These are phyloP conservation scores for Ophiostoma quercus DNA, from an alignment of 2,329 filamentous ascomycete species.

Conservation along the genomic window DNA sequence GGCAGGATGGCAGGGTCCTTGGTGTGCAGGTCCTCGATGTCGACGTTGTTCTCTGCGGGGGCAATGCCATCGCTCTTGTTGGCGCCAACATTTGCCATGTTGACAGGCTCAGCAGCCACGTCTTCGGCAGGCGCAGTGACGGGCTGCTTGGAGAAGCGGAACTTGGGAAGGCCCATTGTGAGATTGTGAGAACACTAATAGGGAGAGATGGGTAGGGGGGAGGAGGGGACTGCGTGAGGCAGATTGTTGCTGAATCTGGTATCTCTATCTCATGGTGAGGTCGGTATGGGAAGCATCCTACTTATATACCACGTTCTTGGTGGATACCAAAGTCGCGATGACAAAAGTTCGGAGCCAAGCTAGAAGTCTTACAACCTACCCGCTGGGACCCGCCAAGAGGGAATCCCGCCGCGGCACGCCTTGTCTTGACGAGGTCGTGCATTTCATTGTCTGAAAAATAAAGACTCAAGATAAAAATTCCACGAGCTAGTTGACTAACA, in stretches of 20 bases:
- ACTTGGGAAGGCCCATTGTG: constrained; percentile 20
- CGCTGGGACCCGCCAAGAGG: constrained; percentile 1
- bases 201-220: not conserved
- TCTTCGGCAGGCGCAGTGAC: constrained; percentile 14
- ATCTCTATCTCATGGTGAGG: not conserved
- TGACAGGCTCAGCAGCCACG: not conserved
- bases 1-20: constrained; percentile 18
- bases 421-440: not conserved
- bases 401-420: constrained; percentile 9
- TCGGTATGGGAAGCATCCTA: not conserved
- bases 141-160: constrained; percentile 16
- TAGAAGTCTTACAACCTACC: not conserved
- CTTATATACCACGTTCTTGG: constrained; percentile 5
- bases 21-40: constrained; percentile 16
- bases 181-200: not conserved
- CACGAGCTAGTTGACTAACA: not conserved
- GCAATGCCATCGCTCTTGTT: not conserved
- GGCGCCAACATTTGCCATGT: constrained; percentile 1
- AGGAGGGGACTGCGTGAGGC: not conserved
- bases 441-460: not conserved
- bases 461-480: too few relatives aligned
- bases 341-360: not conserved
- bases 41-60: not conserved
- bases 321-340: not conserved
- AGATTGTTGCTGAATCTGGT: not conserved